Conservation (phyloP, 768 basidiomycete species). For the Dioszegia aurantiaca region DNA sequence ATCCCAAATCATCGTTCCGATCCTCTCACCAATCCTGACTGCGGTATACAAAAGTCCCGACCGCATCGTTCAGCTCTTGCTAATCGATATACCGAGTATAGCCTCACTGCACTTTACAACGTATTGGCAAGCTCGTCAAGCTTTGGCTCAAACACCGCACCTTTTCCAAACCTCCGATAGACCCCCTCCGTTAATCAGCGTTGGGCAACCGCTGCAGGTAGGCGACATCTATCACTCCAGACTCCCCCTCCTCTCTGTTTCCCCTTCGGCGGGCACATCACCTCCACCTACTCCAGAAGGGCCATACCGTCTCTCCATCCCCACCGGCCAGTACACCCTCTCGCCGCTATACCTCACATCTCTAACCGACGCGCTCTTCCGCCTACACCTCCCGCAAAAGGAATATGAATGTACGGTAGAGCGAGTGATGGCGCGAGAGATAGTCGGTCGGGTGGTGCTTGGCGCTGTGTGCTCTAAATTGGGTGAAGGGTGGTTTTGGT, state of each 20-base stretch:
- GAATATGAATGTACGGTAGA: constrained; percentile 68
- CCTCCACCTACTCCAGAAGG: background rate
- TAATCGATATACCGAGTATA: constrained; percentile 36
- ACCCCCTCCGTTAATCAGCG: background rate
- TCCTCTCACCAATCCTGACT: constrained; percentile 30
- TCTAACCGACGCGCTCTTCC: constrained; percentile 69
- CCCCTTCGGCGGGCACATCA: background rate
- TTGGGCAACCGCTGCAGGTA: background rate
- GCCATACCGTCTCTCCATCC: constrained; percentile 1
- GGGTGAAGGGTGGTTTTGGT: constrained; percentile 87
- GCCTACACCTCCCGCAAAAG: constrained; percentile 67
- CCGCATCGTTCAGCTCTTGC: constrained; percentile 24
- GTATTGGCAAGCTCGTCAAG: constrained; percentile 23
- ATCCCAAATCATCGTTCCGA: constrained; percentile 23
- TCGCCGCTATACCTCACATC: constrained; percentile 40
- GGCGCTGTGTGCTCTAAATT: constrained; percentile 61
- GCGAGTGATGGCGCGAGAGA: constrained; percentile 77
- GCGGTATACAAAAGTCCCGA: constrained; percentile 19
- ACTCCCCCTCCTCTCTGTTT: constrained; percentile 28
- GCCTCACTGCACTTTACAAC: constrained; percentile 29
- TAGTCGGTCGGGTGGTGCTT: constrained; percentile 73
- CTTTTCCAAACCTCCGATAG: background rate
- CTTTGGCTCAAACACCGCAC: background rate
- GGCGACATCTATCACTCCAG: constrained; percentile 27
- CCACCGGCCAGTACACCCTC: constrained; percentile 20